A percentile compares a stretch with the other conserved stretches of the same genome.
phyloP scores from a whole-genome alignment of 2,329 filamentous ascomycete species.

The Acarospora socialis region DNA sequence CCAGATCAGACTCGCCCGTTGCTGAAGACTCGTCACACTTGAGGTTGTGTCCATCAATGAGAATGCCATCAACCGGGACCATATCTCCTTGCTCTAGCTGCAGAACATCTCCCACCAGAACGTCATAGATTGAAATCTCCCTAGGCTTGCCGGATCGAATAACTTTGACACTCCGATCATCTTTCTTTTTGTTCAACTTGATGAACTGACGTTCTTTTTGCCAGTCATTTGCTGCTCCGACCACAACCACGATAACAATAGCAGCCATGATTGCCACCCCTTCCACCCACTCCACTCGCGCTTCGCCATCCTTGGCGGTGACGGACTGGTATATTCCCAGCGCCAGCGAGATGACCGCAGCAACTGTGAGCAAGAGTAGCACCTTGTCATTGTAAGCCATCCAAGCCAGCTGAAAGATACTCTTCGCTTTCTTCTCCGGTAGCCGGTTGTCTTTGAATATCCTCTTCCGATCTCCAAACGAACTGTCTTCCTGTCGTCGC shows the following conservation, averaged over 20 bases:
- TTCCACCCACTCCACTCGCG: constrained; percentile 65
- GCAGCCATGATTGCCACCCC: constrained; percentile 67
- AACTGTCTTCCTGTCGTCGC: constrained; percentile 20
- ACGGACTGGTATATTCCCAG: constrained; percentile 63
- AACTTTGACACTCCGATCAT: constrained; percentile 59
- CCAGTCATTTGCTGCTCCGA: constrained; percentile 68
- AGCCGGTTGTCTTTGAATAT: constrained; percentile 55
- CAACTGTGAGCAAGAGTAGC: constrained; percentile 54
- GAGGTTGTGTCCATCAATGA: constrained; percentile 50
- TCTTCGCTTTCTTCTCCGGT: constrained; percentile 56
- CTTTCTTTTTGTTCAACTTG: constrained; percentile 67
- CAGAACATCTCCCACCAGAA: constrained; percentile 61
- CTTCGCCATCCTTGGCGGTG: constrained; percentile 36
- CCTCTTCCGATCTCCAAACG: constrained; percentile 50
- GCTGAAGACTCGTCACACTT: constrained; percentile 63
- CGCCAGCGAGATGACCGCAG: constrained; percentile 58
- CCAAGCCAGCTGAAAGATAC: constrained; percentile 57
- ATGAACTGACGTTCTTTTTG: constrained; percentile 72
- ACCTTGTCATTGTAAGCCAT: constrained; percentile 75
- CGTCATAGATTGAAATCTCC: constrained; percentile 55
- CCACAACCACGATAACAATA: constrained; percentile 60
- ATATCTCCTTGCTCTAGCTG: constrained; percentile 60
- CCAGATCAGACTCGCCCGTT: constrained; percentile 60
- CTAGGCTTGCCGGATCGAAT: constrained; percentile 58
- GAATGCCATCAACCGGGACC: constrained; percentile 57